Conservation (phyloP, 208 protist genomes). For the Herpetomonas samuelpessoai region DNA sequence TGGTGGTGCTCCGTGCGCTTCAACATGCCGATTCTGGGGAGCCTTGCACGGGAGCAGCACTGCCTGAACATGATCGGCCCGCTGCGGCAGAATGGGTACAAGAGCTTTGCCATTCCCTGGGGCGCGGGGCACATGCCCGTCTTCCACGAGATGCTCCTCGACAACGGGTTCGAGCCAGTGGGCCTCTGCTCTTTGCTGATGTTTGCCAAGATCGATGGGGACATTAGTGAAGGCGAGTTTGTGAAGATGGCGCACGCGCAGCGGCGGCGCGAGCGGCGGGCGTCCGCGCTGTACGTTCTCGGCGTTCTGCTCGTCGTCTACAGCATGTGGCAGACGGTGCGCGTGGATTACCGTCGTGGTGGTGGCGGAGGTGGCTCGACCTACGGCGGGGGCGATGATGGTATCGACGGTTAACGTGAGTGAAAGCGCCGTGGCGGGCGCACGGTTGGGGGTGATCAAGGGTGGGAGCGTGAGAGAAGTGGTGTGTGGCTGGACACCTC, state of each 20-base stretch:
- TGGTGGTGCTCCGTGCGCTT: conserved; percentile 82
- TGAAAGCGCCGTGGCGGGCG: too few relatives aligned
- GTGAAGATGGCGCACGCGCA: conserved; percentile 39
- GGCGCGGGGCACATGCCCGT: conserved; percentile 83
- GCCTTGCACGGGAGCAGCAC: conserved; percentile 68
- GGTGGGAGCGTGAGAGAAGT: too few relatives aligned
- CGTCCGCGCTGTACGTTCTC: conserved; percentile 19
- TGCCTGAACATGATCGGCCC: conserved; percentile 77
- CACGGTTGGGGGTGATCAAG: too few relatives aligned
- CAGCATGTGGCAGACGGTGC: conserved; percentile 13
- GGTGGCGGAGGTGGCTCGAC: neutral
- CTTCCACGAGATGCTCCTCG: conserved; percentile 82
- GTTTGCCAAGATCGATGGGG: conserved; percentile 58
- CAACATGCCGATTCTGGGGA: conserved; percentile 67
- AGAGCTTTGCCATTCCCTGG: conserved; percentile 82
- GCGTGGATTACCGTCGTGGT: conserved; percentile 10
- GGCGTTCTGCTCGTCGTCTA: conserved; percentile 19
- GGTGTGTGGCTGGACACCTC: too few relatives aligned
- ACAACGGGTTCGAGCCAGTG: conserved; percentile 73
- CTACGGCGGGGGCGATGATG: neutral
- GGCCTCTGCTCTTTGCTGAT: conserved; percentile 72
- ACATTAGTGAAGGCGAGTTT: conserved; percentile 71
- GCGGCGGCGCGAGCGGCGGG: conserved; percentile 23
- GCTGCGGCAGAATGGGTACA: conserved; percentile 60
- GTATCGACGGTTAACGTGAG: too few relatives aligned